Evolutionary conservation across 139 green algal species (phyloP).

Genomic region (Trebouxia sp.): DNA sequence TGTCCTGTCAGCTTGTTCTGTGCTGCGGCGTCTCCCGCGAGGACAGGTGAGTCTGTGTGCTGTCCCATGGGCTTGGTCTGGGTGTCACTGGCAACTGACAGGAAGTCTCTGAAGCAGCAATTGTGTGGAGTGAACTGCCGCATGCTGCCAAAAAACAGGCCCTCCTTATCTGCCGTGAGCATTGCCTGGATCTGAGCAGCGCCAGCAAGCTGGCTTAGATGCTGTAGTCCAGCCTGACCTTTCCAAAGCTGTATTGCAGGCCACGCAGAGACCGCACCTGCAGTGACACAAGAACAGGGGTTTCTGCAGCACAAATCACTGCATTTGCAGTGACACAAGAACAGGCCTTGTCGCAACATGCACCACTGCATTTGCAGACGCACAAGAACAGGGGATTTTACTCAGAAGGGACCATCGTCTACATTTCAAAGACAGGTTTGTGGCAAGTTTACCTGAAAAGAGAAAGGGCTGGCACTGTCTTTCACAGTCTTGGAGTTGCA

Average conservation of each 20-base stretch:
- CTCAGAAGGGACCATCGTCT: not conserved
- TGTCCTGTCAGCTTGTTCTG: slow-evolving; percentile 59
- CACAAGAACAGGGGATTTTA: no score
- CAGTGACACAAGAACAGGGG: not conserved
- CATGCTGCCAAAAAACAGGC: slow-evolving; percentile 52
- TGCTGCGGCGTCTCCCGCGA: slow-evolving; percentile 31
- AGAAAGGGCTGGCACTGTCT: not conserved
- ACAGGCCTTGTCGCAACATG: not conserved
- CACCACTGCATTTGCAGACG: no score
- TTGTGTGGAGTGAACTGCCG: not conserved
- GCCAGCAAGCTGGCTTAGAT: slow-evolving; percentile 36
- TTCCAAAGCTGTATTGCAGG: slow-evolving; percentile 35
- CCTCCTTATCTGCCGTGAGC: not conserved
- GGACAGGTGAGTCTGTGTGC: slow-evolving; percentile 46
- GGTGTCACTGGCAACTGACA: not conserved
- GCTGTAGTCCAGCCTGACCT: slow-evolving; percentile 28
- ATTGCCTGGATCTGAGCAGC: slow-evolving; percentile 42
- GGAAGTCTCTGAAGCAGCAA: not conserved
- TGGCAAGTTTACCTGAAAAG: not conserved
- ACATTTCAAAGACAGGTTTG: no score
- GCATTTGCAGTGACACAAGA: not conserved
- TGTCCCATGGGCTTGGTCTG: not conserved
- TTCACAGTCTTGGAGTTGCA: not conserved
- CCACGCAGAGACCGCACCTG: slow-evolving; percentile 43
- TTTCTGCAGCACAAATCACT: not conserved